Evolutionary conservation across 306 rosid species (phyloP), one percentile per base, ranked within the genome.

Genomic region (Begonia fuchsioides): DNA sequence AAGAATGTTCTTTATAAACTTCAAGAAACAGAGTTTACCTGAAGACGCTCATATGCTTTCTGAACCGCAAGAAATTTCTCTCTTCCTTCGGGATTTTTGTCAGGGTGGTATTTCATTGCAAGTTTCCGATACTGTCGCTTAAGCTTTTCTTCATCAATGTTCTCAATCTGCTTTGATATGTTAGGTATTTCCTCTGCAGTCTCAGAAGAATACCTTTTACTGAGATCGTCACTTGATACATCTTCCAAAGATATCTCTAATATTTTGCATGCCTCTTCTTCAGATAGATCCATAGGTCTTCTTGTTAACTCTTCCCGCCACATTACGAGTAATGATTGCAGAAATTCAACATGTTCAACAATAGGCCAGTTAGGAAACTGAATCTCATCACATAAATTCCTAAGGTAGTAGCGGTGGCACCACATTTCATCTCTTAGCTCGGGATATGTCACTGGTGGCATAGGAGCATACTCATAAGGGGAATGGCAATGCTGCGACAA

Each of bases 241-340:
- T 90, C 98, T 50, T 90, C 95, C 54, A 74, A 61, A 58, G 95
- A 79, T 71, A 90, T 81, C 69, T 85, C 98, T 58, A 90, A 80
- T 55, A 90, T 90, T 72, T 75, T 90, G 72, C 98, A 85, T 56
- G 98, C 98, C 65, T 79, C 98, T 79, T 85, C 98, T 71, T 90
- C 98, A 13, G 98, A 90, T 52, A 90, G 92, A 71, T 90, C 98
- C 98, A 90, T 90, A 19, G 95, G 98, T 47, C 85, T 82, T 58
- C 98, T 81, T 43, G 98, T 90, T 71, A 90, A 74, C 71, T 90
- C 98, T 78, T 90, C 98, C 60, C 98, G 98, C 98, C 98, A 90
- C 98, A 90, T 85, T 52, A 82, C 95, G 54, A 90, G 80, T 68
- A 90, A 77, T 40, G 98, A 90, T 73, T 90, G 98, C 49, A 90